A percentile compares a stretch with the other conserved stretches of the same genome.
Conservation (phyloP, 2,329 filamentous ascomycete species). For the Hymenoscyphus albidus region DNA sequence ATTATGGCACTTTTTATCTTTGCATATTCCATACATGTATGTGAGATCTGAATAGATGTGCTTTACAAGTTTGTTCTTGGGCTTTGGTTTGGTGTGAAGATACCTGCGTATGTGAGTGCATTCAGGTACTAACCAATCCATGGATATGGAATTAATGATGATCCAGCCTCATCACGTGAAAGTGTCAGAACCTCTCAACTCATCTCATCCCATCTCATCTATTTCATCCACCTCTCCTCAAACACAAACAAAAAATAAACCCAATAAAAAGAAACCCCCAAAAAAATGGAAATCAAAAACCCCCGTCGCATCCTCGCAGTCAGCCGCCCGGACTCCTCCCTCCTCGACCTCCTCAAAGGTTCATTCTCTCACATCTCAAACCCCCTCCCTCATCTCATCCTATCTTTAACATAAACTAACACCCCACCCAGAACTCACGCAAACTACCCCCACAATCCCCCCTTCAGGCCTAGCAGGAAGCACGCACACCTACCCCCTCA, state of each 20-base stretch:
- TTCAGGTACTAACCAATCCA: too few relatives aligned
- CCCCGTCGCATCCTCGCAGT: conserved; percentile 57
- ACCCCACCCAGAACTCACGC: too few relatives aligned
- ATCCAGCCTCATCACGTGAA: conserved; percentile 4
- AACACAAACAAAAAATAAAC: not conserved
- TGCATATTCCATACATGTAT: not conserved
- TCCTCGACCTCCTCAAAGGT: conserved; percentile 54
- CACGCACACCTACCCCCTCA: conserved; percentile 52
- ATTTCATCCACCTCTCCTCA: not conserved
- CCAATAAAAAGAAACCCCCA: conserved; percentile 6
- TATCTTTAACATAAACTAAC: not conserved
- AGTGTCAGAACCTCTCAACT: not conserved
- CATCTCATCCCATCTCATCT: not conserved
- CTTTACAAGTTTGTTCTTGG: not conserved
- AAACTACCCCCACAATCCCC: conserved; percentile 36
- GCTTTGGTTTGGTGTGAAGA: not conserved
- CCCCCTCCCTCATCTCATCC: not conserved
- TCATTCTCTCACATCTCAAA: too few relatives aligned
- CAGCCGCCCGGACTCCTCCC: conserved; percentile 39
- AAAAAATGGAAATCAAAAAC: conserved; percentile 41
- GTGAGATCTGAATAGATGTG: conserved; percentile 1
- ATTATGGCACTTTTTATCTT: not conserved
- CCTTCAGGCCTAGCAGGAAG: conserved; percentile 47
- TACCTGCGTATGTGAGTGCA: not conserved
- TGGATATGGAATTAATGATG: not conserved